Evolutionary conservation across 768 basidiomycete species (phyloP).

Genomic region (Gautieria morchelliformis): DNA sequence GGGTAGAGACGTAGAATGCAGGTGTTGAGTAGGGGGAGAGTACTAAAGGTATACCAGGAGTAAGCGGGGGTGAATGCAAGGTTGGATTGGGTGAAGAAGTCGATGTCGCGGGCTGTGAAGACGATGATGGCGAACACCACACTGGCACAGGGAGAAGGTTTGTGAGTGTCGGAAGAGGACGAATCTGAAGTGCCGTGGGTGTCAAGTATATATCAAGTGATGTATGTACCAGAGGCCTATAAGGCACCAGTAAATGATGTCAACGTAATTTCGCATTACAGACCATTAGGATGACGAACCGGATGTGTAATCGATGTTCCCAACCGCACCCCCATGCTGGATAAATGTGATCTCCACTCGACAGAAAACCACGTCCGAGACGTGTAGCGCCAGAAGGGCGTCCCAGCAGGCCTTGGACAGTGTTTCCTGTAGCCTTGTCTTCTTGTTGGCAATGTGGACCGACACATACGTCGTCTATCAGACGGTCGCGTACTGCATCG

Average conservation of each 20-base stretch:
- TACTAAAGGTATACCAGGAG: conserved; percentile 1
- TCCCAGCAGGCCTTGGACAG: neutral
- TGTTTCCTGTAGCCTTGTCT: neutral
- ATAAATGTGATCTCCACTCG: conserved; percentile 32
- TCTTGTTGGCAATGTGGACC: conserved; percentile 20
- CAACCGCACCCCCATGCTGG: conserved; percentile 60
- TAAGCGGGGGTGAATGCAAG: neutral
- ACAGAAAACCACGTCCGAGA: conserved; percentile 55
- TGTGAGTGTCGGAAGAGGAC: conserved; percentile 49
- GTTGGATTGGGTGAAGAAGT: conserved; percentile 46
- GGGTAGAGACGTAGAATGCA: conserved; percentile 6
- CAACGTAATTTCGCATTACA: too few species aligned
- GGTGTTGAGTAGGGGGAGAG: conserved; percentile 7
- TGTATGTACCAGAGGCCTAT: conserved; percentile 53
- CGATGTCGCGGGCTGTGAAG: conserved; percentile 63
- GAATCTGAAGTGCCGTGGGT: conserved; percentile 45
- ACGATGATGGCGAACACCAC: conserved; percentile 26
- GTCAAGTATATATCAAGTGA: conserved; percentile 47
- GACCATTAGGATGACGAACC: conserved; percentile 23
- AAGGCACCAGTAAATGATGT: conserved; percentile 10
- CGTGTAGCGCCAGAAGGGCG: conserved; percentile 27
- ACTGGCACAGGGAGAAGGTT: conserved; percentile 41
- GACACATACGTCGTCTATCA: conserved; percentile 43
- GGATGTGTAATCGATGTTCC: conserved; percentile 43
- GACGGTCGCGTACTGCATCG: conserved; percentile 46